phyloP scores from a whole-genome alignment of 2,329 filamentous ascomycete genomes.

The Stagonosporopsis rhizophila region DNA sequence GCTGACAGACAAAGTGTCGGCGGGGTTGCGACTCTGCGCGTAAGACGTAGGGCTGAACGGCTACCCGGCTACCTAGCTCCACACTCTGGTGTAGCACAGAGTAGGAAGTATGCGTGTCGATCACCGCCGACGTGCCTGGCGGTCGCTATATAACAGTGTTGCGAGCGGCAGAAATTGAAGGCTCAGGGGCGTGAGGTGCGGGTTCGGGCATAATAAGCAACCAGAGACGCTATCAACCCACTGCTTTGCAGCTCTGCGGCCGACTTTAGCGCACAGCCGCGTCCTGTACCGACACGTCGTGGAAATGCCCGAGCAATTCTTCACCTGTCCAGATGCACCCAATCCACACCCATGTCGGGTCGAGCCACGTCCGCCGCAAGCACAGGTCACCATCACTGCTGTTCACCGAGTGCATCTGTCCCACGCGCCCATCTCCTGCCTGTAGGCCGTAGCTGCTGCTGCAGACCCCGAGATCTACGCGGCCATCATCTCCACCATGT shows the following conservation, averaged over 20 bases:
- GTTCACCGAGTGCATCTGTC: background rate
- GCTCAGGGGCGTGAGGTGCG: conserved; percentile 16
- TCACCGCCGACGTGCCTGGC: conserved; percentile 11
- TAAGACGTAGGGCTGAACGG: conserved; percentile 25
- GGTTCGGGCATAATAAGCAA: conserved; percentile 11
- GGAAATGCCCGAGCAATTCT: conserved; percentile 7
- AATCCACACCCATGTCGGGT: conserved; percentile 3
- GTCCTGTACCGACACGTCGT: conserved; percentile 11
- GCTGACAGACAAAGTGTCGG: conserved; percentile 26
- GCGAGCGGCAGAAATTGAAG: background rate
- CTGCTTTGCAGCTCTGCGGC: conserved; percentile 13
- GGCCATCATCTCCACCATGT: conserved; percentile 16
- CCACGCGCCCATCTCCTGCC: background rate
- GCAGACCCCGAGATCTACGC: conserved; percentile 8
- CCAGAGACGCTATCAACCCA: conserved; percentile 15
- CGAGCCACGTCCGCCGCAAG: conserved; percentile 13
- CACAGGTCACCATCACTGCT: conserved; percentile 3
- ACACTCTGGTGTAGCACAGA: conserved; percentile 11
- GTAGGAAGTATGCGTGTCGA: conserved; percentile 20
- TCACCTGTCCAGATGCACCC: conserved; percentile 7
- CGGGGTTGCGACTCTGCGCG: conserved; percentile 21
- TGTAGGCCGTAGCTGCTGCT: background rate
- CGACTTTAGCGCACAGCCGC: conserved; percentile 12
- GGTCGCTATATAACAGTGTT: conserved; percentile 1
- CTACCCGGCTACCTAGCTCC: conserved; percentile 14